Evolutionary conservation across 257 asterid species (phyloP).

Genomic region (Eucommia ulmoides): DNA sequence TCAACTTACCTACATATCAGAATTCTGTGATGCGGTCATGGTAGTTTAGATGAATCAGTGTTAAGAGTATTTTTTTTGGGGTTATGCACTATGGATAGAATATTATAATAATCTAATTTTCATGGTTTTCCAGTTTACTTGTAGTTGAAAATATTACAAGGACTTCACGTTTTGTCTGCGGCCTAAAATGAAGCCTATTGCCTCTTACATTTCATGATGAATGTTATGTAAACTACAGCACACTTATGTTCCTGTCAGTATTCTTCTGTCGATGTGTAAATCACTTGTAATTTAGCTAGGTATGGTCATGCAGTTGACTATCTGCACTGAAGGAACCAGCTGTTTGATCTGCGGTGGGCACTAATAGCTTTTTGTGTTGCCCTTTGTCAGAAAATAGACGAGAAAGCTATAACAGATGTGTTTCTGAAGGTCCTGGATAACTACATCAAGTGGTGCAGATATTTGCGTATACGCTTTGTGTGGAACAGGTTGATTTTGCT

Average conservation of each 20-base stretch:
- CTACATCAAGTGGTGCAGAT: slow-evolving; percentile 96
- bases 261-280: background rate
- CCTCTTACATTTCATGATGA: too few species aligned
- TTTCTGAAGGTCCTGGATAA: slow-evolving; percentile 91
- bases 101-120: too few species aligned
- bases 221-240: too few species aligned
- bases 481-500: slow-evolving; percentile 67
- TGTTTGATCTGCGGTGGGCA: background rate
- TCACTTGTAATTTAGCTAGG: background rate
- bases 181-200: too few species aligned
- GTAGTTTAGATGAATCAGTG: too few species aligned
- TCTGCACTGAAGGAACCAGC: background rate
- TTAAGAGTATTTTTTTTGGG: too few species aligned
- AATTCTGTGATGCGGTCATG: too few species aligned
- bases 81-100: too few species aligned
- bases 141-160: too few species aligned
- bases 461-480: slow-evolving; percentile 67
- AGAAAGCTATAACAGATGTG: slow-evolving; percentile 75
- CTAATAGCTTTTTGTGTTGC: slow-evolving; percentile 9
- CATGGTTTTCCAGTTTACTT: too few species aligned
- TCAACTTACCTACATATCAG: too few species aligned
- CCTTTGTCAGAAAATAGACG: slow-evolving; percentile 70
- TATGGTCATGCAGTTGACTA: background rate
- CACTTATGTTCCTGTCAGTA: background rate
- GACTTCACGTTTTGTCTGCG: too few species aligned